Evolutionary conservation across 2,329 filamentous ascomycete genomes (phyloP).

Genomic region (Colletotrichum brevisporum): DNA sequence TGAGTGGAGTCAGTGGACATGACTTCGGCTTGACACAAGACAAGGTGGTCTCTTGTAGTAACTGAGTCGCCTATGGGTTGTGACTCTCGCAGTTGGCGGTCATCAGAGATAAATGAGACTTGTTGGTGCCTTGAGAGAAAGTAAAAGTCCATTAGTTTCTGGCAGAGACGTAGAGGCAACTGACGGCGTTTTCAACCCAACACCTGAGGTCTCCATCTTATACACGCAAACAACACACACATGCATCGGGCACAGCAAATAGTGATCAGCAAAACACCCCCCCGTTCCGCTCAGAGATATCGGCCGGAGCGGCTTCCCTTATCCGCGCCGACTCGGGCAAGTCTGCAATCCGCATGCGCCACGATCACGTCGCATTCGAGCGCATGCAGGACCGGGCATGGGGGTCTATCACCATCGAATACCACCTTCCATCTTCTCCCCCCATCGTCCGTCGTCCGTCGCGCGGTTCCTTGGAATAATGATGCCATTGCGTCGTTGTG

Average conservation of each 20-base stretch:
- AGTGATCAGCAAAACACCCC: neutral
- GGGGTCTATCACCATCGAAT: constrained; percentile 5
- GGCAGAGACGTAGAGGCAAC: too few species aligned
- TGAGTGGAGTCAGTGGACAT: too few species aligned
- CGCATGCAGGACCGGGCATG: constrained; percentile 5
- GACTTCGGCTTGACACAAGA: too few species aligned
- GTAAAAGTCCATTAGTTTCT: too few species aligned
- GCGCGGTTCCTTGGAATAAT: neutral
- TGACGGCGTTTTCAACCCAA: too few species aligned
- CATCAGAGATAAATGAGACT: too few species aligned
- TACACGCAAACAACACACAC: too few species aligned
- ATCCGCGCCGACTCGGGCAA: neutral
- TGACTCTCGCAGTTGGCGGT: too few species aligned
- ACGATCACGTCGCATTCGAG: constrained; percentile 11
- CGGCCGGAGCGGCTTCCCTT: neutral
- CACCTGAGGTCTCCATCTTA: too few species aligned
- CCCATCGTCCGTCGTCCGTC: constrained; percentile 2
- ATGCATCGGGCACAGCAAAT: neutral
- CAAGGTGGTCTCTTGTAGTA: too few species aligned
- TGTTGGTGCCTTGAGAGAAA: too few species aligned
- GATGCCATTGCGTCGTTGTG: constrained; percentile 5
- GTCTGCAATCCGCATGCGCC: neutral
- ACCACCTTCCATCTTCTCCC: constrained; percentile 36
- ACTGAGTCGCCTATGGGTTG: too few species aligned
- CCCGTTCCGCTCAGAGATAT: neutral